A percentile compares a stretch with the other conserved stretches of the same genome.
Evolutionary conservation across 805 yeast genomes (phyloP).

Genomic region (Torulaspora quercuum): DNA sequence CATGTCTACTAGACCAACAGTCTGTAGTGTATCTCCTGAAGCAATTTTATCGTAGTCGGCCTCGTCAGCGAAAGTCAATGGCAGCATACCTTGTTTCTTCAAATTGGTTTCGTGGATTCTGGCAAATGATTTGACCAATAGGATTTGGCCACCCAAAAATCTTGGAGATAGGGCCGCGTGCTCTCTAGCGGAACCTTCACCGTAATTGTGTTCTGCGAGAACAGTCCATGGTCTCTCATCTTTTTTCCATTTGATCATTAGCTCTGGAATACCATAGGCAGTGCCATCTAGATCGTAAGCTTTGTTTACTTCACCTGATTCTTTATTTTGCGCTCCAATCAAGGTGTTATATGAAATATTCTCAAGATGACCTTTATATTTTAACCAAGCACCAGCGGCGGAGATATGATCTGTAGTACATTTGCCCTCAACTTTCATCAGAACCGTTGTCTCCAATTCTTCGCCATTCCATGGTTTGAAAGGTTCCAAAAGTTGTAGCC

Average conservation of each 20-base stretch:
- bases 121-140: constrained; percentile 91
- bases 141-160: constrained; percentile 86
- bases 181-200: constrained; percentile 99
- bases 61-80: constrained; percentile 87
- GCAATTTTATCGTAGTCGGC: constrained; percentile 78
- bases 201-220: constrained; percentile 96
- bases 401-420: constrained; percentile 98
- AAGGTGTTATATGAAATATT: constrained; percentile 92
- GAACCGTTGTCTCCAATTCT: constrained; percentile 71
- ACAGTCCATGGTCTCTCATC: constrained; percentile 87
- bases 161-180: constrained; percentile 97
- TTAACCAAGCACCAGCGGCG: constrained; percentile 98
- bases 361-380: constrained; percentile 96
- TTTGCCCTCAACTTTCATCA: constrained; percentile 92
- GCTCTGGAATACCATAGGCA: constrained; percentile 81
- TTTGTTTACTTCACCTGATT: constrained; percentile 91
- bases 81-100: constrained; percentile 97
- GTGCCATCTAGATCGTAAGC: constrained; percentile 84
- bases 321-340: constrained; percentile 95
- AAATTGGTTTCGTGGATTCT: constrained; percentile 97
- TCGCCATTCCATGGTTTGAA: constrained; percentile 82
- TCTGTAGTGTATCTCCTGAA: constrained; percentile 74
- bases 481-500: constrained; percentile 88
- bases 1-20: constrained; percentile 71
- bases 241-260: constrained; percentile 92